These are phyloP conservation scores for Podila clonocystis DNA, from an alignment of 192 early-diverging fungal species.

Conservation along the genomic window DNA sequence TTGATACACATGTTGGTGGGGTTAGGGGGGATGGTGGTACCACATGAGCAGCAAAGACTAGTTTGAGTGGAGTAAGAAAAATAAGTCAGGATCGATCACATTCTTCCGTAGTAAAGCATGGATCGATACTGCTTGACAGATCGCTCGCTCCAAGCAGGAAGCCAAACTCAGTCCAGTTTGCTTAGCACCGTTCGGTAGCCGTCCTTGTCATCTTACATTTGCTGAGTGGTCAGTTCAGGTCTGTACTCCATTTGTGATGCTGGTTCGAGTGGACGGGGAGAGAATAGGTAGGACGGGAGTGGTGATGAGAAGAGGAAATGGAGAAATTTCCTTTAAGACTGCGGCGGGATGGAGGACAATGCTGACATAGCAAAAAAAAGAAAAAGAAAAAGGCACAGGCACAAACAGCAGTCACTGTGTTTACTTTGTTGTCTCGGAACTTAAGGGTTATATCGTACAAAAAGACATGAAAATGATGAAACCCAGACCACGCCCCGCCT, in stretches of 20 bases:
- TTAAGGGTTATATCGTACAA: no score
- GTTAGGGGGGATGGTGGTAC: slow-evolving; percentile 93
- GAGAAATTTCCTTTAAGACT: background rate
- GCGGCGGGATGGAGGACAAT: background rate
- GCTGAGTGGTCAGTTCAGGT: slow-evolving; percentile 61
- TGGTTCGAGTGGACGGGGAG: background rate
- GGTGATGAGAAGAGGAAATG: background rate
- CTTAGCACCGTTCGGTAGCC: no score
- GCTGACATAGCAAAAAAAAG: background rate
- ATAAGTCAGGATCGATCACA: background rate
- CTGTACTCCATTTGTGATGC: slow-evolving; percentile 57
- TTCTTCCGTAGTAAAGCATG: background rate
- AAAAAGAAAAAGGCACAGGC: background rate
- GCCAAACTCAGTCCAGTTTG: no score
- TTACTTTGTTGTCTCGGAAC: no score
- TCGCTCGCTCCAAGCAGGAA: background rate
- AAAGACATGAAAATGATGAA: no score
- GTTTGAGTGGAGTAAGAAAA: background rate
- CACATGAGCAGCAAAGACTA: slow-evolving; percentile 92
- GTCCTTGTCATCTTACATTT: slow-evolving; percentile 55
- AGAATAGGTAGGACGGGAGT: background rate
- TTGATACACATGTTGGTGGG: slow-evolving; percentile 98
- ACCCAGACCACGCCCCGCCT: no score
- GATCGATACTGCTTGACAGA: background rate
- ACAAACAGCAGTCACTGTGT: background rate